Evolutionary conservation across 1,139 yeast genomes (phyloP), one percentile per base, ranked within the genome.

Genomic region (Debaryomyces robertsiae): DNA sequence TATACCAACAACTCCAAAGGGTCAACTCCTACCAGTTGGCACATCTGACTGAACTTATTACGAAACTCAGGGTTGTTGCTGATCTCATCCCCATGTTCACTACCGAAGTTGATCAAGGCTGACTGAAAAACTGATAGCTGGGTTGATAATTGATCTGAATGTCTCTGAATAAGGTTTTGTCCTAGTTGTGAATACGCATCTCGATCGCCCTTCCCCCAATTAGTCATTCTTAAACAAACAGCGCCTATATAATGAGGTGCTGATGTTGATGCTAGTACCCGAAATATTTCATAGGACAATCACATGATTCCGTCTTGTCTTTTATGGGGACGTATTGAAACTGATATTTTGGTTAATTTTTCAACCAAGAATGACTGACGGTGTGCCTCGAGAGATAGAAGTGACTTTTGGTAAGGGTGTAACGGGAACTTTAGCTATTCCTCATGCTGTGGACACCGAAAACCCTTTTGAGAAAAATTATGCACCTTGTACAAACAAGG

Each of bases 21-120:
- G 56, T 89, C 95, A n/a, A 88, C 81, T 1, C 95, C 96, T 14
- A 87, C 82, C 54, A 84, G 81, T 16, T 75, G 70, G 52, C 95
- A 86, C 73, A 89, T 82, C 45, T 79, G 77, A 34, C 87, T 79
- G 61, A 89, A 88, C 55, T 84, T 82, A 19, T 75, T 67, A 32
- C 93, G 65, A 56, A 87, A 82, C 44, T 81, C 81, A 1, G 82
- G 73, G 54, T 85, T 83, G 41, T 68, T 71, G 40, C 77, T 66
- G 41, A 89, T 82, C 51, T 85, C 90, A 10, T 72, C 67, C 19
- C 78, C 75, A 52, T 82, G 81, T 11, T 77, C 80, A 39, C 65
- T 67, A n/a, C 91, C 90, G 61, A 82, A 82, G 44, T 73, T 74
- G 18, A 81, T 64, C 32, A 83, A 61, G 0, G 83, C 84, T 24